Conservation (phyloP, 495 filamentous ascomycete genomes). For the Podospora pseudoanserina region DNA sequence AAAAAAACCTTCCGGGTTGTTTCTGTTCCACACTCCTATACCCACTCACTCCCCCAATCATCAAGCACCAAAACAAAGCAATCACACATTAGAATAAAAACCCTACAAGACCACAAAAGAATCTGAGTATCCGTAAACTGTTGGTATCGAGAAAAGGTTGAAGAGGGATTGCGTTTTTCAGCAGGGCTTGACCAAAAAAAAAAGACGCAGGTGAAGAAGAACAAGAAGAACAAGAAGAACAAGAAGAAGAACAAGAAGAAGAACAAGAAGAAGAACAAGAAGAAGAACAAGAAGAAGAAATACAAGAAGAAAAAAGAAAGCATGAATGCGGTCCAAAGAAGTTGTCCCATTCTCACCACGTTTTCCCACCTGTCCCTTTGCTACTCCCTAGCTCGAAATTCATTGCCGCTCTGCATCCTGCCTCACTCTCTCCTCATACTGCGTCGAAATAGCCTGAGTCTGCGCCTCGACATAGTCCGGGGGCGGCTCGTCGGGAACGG, state of each 20-base stretch:
- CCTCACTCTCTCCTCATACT: constrained; percentile 46
- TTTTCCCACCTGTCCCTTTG: not conserved
- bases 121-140: not conserved
- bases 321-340: not conserved
- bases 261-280: not conserved
- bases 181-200: constrained; percentile 7
- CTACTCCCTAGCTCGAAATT: constrained; percentile 3
- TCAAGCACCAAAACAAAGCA: not conserved
- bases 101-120: not conserved
- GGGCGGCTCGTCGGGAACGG: constrained; percentile 72
- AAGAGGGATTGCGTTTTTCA: not conserved
- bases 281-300: not conserved
- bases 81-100: not conserved
- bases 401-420: constrained; percentile 44
- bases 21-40: not conserved
- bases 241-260: not conserved
- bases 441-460: constrained; percentile 61
- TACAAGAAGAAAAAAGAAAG: constrained; percentile 4
- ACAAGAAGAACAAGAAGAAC: not conserved
- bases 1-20: not conserved
- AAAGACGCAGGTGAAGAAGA: not conserved
- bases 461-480: constrained; percentile 94
- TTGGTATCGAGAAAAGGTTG: not conserved
- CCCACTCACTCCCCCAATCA: not conserved
- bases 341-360: not conserved